Evolutionary conservation across 768 basidiomycete genomes (phyloP), one percentile per base, ranked within the genome.

Genomic region (Cubamyces sp.): DNA sequence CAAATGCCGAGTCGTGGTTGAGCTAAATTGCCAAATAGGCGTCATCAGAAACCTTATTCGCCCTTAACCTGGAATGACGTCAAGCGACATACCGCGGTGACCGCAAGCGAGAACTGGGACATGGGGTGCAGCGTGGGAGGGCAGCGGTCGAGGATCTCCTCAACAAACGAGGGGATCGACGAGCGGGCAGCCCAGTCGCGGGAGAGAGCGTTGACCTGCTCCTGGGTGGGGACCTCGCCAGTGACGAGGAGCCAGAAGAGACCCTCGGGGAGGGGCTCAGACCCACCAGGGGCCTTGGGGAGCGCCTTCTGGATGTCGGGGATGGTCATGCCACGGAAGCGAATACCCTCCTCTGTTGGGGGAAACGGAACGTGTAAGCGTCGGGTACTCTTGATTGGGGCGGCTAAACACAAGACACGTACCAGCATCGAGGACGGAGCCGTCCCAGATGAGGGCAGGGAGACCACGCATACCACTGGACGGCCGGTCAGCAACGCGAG

Each of bases 391-490:
- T 34, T 34, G 47, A 49, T 9, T 28, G 46, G 19, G 28, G 25
- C 50, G 64, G 11, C 26, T 46, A 39, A n/a, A 19, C 5, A n/a
- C 9, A 75, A 19, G 1, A 14, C 9, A 75, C 84, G 60, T 55
- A 90, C 92, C 90, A 56, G 96, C 86, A 74, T 98, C 96, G 65
- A 98, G 87, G 62, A 98, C 96, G 58, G 96, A 98, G 63, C 92
- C 96, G 66, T 98, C 96, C 96, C 96, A 98, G 69, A 98, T 94
- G 68, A 98, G 86, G 55, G 94, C 95, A 66, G 96, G 92, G 50
- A 93, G 83, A 64, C 92, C 90, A 64, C 91, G 82, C 91, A 94
- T 92, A 56, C 92, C 92, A 68, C 91, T 94, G 64, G 1, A 66
- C 56, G 63, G 50, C 11, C 30, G 55, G 25, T 57, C 49, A 65